phyloP scores from a whole-genome alignment of 1,139 yeast genomes.

The Oligophagozyma castellii region DNA sequence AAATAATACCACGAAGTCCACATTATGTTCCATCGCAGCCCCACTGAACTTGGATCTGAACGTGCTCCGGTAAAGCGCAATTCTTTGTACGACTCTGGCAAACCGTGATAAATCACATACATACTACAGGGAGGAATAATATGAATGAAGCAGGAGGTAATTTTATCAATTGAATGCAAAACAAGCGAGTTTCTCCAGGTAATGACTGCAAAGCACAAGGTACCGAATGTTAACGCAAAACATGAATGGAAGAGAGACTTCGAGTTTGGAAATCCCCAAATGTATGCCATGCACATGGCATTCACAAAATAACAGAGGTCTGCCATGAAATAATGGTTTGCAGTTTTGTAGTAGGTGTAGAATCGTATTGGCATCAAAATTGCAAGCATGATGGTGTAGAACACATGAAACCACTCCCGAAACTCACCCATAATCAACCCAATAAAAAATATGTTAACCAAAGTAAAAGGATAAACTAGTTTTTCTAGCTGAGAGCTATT shows the following conservation, averaged over 20 bases:
- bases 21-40: slow-evolving; percentile 54
- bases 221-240: slow-evolving; percentile 79
- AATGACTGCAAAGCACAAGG: slow-evolving; percentile 83
- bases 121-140: slow-evolving; percentile 80
- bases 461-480: slow-evolving; percentile 62
- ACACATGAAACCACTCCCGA: slow-evolving; percentile 65
- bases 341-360: slow-evolving; percentile 65
- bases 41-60: slow-evolving; percentile 29
- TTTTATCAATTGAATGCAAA: slow-evolving; percentile 80
- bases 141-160: slow-evolving; percentile 87
- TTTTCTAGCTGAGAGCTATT: slow-evolving; percentile 63
- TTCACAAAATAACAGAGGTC: slow-evolving; percentile 92
- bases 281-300: slow-evolving; percentile 46
- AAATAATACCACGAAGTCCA: slow-evolving; percentile 78
- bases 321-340: slow-evolving; percentile 79
- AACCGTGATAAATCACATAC: slow-evolving; percentile 75
- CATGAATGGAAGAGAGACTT: slow-evolving; percentile 62
- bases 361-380: slow-evolving; percentile 74
- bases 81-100: slow-evolving; percentile 43
- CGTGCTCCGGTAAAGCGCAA: slow-evolving; percentile 66
- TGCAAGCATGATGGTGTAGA: slow-evolving; percentile 50
- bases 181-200: slow-evolving; percentile 95
- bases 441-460: slow-evolving; percentile 51
- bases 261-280: slow-evolving; percentile 77
- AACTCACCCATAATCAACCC: slow-evolving; percentile 70